These are phyloP conservation scores for Trichoderma reesei DNA, from an alignment of 495 filamentous ascomycete species.

Conservation along the genomic window DNA sequence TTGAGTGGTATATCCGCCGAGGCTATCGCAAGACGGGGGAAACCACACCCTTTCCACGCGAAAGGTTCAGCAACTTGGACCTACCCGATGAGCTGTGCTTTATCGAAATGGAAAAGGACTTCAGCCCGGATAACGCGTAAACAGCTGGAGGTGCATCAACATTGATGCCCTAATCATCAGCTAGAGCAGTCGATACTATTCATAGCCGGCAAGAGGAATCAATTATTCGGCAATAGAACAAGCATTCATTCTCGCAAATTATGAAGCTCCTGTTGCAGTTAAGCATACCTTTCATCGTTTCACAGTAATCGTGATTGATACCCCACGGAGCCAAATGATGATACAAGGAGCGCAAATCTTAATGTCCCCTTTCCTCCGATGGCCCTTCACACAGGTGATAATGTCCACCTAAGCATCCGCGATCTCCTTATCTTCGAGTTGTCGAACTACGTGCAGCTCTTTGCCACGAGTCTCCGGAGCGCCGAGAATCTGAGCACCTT, in stretches of 20 bases:
- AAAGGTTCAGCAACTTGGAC: slow-evolving; percentile 14
- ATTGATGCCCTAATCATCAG: background rate
- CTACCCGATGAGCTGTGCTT: slow-evolving; percentile 27
- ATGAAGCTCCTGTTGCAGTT: too few species aligned
- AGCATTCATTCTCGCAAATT: too few species aligned
- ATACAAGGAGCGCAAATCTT: too few species aligned
- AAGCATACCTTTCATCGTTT: too few species aligned
- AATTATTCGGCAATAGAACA: too few species aligned
- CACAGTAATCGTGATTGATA: too few species aligned
- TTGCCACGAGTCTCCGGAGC: background rate
- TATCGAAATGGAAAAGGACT: slow-evolving; percentile 20
- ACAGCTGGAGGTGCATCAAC: background rate
- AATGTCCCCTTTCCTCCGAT: too few species aligned
- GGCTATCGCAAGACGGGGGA: slow-evolving; percentile 29
- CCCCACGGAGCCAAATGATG: too few species aligned
- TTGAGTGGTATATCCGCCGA: slow-evolving; percentile 29
- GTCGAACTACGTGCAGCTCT: background rate
- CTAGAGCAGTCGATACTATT: background rate
- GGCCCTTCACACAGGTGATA: too few species aligned
- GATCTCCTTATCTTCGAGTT: slow-evolving; percentile 10
- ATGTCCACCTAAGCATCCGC: too few species aligned
- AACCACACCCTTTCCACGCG: slow-evolving; percentile 22
- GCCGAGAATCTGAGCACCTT: slow-evolving; percentile 32
- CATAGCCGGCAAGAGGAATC: too few species aligned
- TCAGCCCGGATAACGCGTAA: background rate